Evolutionary conservation across 257 asterid species (phyloP), one percentile per base, ranked within the genome.

Genomic region (Fraxinus pennsylvanica): DNA sequence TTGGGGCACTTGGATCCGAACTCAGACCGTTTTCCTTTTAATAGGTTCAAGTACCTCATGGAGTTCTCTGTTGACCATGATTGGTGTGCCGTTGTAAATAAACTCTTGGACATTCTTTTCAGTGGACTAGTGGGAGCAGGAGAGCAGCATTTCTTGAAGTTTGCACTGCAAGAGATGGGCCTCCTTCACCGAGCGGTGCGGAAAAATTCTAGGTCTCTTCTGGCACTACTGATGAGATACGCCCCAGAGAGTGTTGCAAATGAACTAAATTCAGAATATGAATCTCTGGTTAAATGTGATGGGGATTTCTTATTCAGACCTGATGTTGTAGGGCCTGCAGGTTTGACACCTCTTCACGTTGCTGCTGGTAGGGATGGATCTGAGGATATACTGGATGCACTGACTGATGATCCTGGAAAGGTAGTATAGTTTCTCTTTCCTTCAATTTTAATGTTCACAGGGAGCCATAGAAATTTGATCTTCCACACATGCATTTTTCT

Each of bases 311-410:
- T 91, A 88, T 91, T 91, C 77, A 87, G 90, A 76, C 92, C 92
- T 32, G 94, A 32, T 80, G 81, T 78, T 72, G 85, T 83, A 14
- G 97, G 97, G 54, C 89, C 92, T 38, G 94, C 90, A 68, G 96
- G 92, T 75, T 81, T 90, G 77, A 92, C 97, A n/a, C 97, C 96
- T 76, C 94, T 92, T 84, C 96, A 92, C 84, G 86, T 90, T 70
- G 97, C 96, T 19, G 94, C 97, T 59, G 92, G 96, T 78, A 86
- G 85, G 83, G 96, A 91, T 78, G 92, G 94, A 68, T 88, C 92
- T 57, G 96, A 87, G 76, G 94, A 90, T 72, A 85, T 87, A 35
- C 81, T 89, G 68, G 94, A 90, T 69, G 94, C 92, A 43, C 71
- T 92, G 83, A 92, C 92, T 3, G 82, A 89, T 78, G 97, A 92